A percentile compares a stretch with the other conserved stretches of the same genome.
phyloP scores from a whole-genome alignment of 2,329 filamentous ascomycete species.

The Epicoccum sorghinum region DNA sequence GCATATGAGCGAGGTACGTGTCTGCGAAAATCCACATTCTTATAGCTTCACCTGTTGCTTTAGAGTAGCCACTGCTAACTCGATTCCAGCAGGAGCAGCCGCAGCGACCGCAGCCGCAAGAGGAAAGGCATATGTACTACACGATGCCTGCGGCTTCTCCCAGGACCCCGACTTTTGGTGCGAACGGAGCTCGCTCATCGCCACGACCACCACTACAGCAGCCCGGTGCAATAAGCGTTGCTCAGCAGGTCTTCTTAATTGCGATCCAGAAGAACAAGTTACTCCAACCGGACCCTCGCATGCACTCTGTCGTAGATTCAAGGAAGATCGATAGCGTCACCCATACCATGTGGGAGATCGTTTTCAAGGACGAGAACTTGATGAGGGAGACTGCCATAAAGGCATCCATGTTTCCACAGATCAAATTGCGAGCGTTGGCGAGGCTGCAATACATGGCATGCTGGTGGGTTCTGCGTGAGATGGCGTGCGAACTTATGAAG shows the following conservation, averaged over 20 bases:
- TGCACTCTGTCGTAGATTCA: not conserved
- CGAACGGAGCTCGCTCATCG: too few relatives aligned
- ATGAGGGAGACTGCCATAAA: slow-evolving; percentile 11
- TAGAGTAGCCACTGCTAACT: too few relatives aligned
- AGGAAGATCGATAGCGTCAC: slow-evolving; percentile 14
- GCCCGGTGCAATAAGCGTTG: too few relatives aligned
- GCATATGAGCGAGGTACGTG: slow-evolving; percentile 5
- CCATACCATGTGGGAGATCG: slow-evolving; percentile 22
- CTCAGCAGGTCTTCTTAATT: not conserved
- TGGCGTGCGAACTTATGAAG: not conserved
- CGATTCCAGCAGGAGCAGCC: too few relatives aligned
- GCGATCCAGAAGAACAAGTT: not conserved
- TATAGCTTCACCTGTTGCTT: too few relatives aligned
- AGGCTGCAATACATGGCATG: slow-evolving; percentile 27
- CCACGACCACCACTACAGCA: too few relatives aligned
- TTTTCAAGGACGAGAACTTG: slow-evolving; percentile 5
- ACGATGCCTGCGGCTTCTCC: too few relatives aligned
- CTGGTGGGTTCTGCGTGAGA: slow-evolving; percentile 31
- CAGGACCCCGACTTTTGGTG: too few relatives aligned
- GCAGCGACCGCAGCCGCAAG: too few relatives aligned
- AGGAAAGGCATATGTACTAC: too few relatives aligned
- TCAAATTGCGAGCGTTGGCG: slow-evolving; percentile 25
- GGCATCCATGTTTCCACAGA: slow-evolving; percentile 11
- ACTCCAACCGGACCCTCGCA: not conserved
- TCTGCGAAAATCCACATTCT: not conserved